Conservation (phyloP, 179 eudicot species). For the Beta corolliflora region DNA sequence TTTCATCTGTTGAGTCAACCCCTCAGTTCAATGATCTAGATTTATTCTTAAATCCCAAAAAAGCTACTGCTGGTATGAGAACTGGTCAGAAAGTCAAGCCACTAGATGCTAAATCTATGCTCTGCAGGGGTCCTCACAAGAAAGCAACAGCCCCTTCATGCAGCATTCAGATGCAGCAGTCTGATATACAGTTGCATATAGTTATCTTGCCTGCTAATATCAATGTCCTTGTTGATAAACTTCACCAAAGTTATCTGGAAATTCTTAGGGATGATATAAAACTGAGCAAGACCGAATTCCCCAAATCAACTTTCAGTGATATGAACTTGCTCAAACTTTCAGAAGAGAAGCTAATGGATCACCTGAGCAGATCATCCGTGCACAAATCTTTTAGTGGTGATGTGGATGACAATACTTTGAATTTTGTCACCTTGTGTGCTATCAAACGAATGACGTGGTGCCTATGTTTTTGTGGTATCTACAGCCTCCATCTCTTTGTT, state of each 20-base stretch:
- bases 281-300: slow-evolving; percentile 27
- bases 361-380: slow-evolving; percentile 29
- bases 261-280: slow-evolving; percentile 37
- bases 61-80: slow-evolving; percentile 37
- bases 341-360: slow-evolving; percentile 46
- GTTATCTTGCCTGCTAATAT: slow-evolving; percentile 52
- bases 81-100: slow-evolving; percentile 33
- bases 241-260: slow-evolving; percentile 43
- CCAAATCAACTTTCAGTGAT: slow-evolving; percentile 30
- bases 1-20: slow-evolving; percentile 37
- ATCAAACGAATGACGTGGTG: slow-evolving; percentile 75
- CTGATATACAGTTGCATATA: slow-evolving; percentile 46
- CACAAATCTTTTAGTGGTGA: slow-evolving; percentile 28
- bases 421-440: slow-evolving; percentile 47
- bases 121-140: slow-evolving; percentile 31
- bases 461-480: slow-evolving; percentile 62
- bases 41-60: slow-evolving; percentile 65
- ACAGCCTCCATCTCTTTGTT: slow-evolving; percentile 41
- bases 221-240: slow-evolving; percentile 39
- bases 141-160: slow-evolving; percentile 33
- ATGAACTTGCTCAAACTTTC: slow-evolving; percentile 47
- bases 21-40: slow-evolving; percentile 65
- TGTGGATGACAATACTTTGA: slow-evolving; percentile 28
- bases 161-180: slow-evolving; percentile 30
- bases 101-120: slow-evolving; percentile 27